Percentiles rank a stretch among this genome's conserved stretches.
phyloP scores from a whole-genome alignment of 2,329 filamentous ascomycete species.

The Ceratocystis destructans region DNA sequence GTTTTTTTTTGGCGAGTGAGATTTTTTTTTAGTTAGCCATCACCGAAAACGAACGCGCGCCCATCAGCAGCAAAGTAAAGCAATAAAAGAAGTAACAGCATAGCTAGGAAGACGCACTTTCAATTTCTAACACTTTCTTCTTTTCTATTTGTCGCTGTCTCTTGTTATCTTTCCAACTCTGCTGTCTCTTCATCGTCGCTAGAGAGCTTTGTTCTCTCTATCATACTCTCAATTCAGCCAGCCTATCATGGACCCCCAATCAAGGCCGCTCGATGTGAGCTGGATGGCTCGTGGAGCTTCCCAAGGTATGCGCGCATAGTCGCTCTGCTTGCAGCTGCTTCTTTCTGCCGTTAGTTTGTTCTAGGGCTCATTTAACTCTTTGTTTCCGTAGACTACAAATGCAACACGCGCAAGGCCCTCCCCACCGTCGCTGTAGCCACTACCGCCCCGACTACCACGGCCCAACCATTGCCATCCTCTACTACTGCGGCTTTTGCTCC shows the following conservation, averaged over 20 bases:
- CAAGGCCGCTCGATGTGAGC: slow-evolving; percentile 65
- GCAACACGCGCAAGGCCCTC: background rate
- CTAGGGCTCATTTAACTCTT: background rate
- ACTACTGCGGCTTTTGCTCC: background rate
- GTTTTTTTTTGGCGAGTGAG: background rate
- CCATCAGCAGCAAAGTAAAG: background rate
- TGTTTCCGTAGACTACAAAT: slow-evolving; percentile 10
- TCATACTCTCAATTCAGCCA: slow-evolving; percentile 20
- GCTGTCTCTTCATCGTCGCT: slow-evolving; percentile 2
- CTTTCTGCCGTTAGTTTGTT: background rate
- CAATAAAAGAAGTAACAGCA: background rate
- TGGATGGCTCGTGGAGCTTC: slow-evolving; percentile 74
- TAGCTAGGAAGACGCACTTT: background rate
- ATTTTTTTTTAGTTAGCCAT: background rate
- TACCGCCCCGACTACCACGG: background rate
- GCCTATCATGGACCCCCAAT: slow-evolving; percentile 57
- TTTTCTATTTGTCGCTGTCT: background rate
- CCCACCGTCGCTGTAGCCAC: background rate
- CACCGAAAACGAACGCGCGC: slow-evolving; percentile 1
- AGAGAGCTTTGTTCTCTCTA: slow-evolving; percentile 11
- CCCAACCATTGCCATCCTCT: background rate
- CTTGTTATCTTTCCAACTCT: background rate
- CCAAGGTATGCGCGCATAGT: slow-evolving; percentile 49
- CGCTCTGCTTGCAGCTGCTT: background rate
- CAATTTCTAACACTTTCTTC: background rate